phyloP scores from a whole-genome alignment of 75 land plant genomes.

The Selaginella tamariscina region DNA sequence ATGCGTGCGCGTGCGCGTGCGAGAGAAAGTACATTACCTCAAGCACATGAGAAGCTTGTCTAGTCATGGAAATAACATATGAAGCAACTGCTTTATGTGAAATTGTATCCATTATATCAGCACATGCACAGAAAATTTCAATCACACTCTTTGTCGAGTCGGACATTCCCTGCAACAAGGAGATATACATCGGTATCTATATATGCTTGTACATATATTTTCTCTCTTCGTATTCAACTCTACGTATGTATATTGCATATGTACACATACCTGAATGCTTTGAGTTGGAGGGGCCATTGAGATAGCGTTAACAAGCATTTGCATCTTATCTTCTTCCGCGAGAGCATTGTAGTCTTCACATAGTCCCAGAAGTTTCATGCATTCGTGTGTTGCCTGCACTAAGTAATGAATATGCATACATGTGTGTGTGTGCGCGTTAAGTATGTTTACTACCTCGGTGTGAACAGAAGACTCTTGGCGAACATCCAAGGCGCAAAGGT shows the following conservation, averaged over 20 bases:
- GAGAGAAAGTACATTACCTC: constrained; percentile 13
- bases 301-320: constrained; percentile 16
- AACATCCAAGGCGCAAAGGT: constrained; percentile 19
- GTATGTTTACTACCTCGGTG: constrained; percentile 11
- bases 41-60: constrained; percentile 22
- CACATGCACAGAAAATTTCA: constrained; percentile 13
- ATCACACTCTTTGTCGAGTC: constrained; percentile 17
- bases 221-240: neutral
- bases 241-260: neutral
- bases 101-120: constrained; percentile 18
- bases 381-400: constrained; percentile 19
- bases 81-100: constrained; percentile 18
- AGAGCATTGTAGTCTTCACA: constrained; percentile 15
- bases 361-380: constrained; percentile 18
- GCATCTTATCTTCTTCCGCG: constrained; percentile 18
- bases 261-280: constrained; percentile 14
- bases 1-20: too few species aligned
- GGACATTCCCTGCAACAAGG: constrained; percentile 14
- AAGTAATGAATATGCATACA: too few species aligned
- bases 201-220: neutral
- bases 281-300: constrained; percentile 19
- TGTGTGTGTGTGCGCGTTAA: neutral
- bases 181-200: neutral
- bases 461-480: constrained; percentile 27
- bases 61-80: constrained; percentile 27